Base-by-base conservation (phyloP, 768 basidiomycete species). In the Daedaleopsis nitida region DNA sequence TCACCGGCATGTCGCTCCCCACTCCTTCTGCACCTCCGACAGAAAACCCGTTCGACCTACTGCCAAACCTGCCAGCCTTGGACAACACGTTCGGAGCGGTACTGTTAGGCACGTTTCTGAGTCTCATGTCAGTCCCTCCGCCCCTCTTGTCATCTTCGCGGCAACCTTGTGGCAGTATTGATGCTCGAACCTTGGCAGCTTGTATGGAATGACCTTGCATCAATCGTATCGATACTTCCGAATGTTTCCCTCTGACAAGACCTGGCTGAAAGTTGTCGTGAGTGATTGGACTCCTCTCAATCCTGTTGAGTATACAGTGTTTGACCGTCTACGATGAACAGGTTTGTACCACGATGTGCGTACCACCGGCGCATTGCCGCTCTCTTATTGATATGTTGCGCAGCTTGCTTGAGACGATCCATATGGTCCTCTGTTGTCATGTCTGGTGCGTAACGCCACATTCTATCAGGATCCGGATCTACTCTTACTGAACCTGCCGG, bases 171-270 rank as follows among this genome's bases (percentile, higher is more conserved):
- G 42, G n/a, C 12, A 43, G 42, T 13, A 43, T 43, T 43, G 42
- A 43, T 14, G 42, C n/a, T 19, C 17, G 44, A 17, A 21, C 27
- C 27, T 32, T 32, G 27, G 27, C 39, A 55, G 53, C 6, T 42
- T 55, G 8, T 55, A 55, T 21, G 53, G 53, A 13, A 24, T 55
- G 39, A 55, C 53, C 1, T 39, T 55, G 10, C 53, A 55, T 16
- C 53, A 55, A 24, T 43, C 53, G 24, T 55, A 43, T 34, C 39
- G 53, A 42, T 55, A 55, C 27, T 55, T 14, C n/a, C 53, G 43
- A 12, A 12, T 55, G 23, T 55, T 43, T n/a, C 53, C 39, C 5
- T 21, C 27, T 1, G 53, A 55, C 24, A n/a, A 11, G 21, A 11
- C 23, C n/a, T 23, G 38, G 38, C 11, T 55, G 42, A 55, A 55